Percentiles rank a stretch among this genome's conserved stretches.
Conservation (phyloP, 257 asterid species). For the Cynanchum wilfordii region DNA sequence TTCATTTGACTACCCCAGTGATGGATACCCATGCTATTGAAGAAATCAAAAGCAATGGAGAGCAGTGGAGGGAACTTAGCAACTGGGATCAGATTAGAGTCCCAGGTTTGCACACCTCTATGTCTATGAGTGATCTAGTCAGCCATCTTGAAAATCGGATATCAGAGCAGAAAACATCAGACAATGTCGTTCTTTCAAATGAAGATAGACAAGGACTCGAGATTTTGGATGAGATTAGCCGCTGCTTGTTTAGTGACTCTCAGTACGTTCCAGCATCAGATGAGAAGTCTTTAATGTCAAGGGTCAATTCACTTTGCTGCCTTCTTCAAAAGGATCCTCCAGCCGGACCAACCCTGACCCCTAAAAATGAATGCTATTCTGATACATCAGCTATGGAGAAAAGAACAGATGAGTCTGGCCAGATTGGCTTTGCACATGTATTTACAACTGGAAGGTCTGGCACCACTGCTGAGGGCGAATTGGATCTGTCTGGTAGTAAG, state of each 20-base stretch:
- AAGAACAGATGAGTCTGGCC: slow-evolving; percentile 22
- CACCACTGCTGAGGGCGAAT: slow-evolving; percentile 1
- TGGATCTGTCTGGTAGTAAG: slow-evolving; percentile 24
- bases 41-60: slow-evolving; percentile 40
- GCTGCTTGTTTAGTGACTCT: slow-evolving; percentile 59
- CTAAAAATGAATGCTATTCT: slow-evolving; percentile 24
- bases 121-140: slow-evolving; percentile 92
- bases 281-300: slow-evolving; percentile 73
- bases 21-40: slow-evolving; percentile 38
- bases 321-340: slow-evolving; percentile 75
- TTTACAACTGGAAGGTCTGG: slow-evolving; percentile 10
- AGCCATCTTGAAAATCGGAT: slow-evolving; percentile 78
- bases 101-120: slow-evolving; percentile 68
- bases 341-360: slow-evolving; percentile 21
- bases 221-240: slow-evolving; percentile 59
- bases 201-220: slow-evolving; percentile 73
- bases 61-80: slow-evolving; percentile 54
- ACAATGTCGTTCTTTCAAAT: slow-evolving; percentile 46
- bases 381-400: slow-evolving; percentile 25
- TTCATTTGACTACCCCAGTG: slow-evolving; percentile 26
- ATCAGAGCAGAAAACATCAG: slow-evolving; percentile 62
- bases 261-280: slow-evolving; percentile 55
- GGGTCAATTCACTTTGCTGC: slow-evolving; percentile 93
- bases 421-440: slow-evolving; percentile 3
- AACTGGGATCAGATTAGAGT: slow-evolving; percentile 75